Percentiles rank a stretch among this genome's conserved stretches.
These are phyloP conservation scores for Cunninghamia lanceolata DNA, from an alignment of 75 land plant genomes.

Conservation along the genomic window DNA sequence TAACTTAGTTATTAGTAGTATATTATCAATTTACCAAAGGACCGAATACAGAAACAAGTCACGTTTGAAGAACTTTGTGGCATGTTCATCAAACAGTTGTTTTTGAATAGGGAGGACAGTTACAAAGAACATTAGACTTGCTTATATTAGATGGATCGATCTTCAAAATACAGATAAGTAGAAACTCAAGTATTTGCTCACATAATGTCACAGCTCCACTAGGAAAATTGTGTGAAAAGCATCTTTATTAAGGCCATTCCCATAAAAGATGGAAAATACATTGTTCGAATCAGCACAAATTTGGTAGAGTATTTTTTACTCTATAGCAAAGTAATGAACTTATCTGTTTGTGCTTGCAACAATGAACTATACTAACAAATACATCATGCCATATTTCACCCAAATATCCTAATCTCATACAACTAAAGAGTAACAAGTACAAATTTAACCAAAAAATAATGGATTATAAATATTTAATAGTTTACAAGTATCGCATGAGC, in stretches of 20 bases:
- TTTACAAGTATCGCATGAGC: background rate
- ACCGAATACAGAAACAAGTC: background rate
- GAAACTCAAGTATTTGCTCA: background rate
- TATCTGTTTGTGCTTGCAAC: background rate
- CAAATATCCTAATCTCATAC: background rate
- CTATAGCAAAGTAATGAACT: background rate
- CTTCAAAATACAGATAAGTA: background rate
- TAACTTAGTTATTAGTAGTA: background rate
- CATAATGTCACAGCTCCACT: background rate
- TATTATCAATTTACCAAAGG: background rate
- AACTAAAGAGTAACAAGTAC: background rate
- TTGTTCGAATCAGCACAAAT: background rate
- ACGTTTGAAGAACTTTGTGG: background rate
- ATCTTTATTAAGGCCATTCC: background rate
- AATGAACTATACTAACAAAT: background rate
- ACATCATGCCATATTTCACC: background rate
- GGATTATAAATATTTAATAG: background rate
- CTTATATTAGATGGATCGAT: background rate
- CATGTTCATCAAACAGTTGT: background rate
- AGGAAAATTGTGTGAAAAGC: background rate
- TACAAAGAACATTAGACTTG: background rate
- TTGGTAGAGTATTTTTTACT: too few relatives aligned
- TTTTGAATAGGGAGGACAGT: background rate
- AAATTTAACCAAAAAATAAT: slow-evolving; percentile 1
- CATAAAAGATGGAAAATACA: background rate